Evolutionary conservation across 225 moss, liverwort and hornwort species (phyloP).

Genomic region (Bryum argenteum): DNA sequence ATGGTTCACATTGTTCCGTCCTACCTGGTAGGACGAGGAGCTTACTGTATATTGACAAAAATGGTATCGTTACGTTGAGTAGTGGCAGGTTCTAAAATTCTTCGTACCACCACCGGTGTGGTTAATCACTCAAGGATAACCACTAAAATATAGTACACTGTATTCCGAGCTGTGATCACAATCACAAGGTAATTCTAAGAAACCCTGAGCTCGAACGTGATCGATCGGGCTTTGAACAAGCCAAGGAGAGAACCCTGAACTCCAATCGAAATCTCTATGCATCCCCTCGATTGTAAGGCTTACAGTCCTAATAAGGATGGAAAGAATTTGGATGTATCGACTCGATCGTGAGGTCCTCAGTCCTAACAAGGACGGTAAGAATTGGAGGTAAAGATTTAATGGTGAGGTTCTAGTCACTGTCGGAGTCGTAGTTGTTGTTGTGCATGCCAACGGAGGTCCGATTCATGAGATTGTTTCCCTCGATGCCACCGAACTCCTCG

Average conservation of each 20-base stretch:
- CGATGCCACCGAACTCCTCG: conserved; percentile 14
- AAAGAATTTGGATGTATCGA: no score
- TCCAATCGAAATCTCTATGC: no score
- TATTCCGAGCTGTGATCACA: conserved; percentile 3
- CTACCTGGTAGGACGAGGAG: no score
- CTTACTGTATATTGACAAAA: no score
- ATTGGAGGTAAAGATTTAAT: not conserved
- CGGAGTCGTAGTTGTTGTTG: not conserved
- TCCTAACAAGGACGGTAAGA: no score
- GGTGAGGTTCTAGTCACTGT: not conserved
- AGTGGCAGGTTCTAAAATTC: no score
- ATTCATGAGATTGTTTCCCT: conserved; percentile 21
- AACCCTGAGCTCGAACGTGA: not conserved
- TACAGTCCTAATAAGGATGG: no score
- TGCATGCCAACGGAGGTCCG: not conserved
- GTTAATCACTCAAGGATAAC: not conserved
- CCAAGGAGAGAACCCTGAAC: no score
- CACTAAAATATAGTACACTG: not conserved
- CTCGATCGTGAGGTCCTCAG: no score
- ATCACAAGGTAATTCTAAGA: not conserved
- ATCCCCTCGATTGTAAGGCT: no score
- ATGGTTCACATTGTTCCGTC: no score
- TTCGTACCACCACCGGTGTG: not conserved
- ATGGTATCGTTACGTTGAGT: no score
- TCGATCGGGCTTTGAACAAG: not conserved